These are phyloP conservation scores for Breviolum minutum DNA, from an alignment of 73 alveolate species.

Conservation along the genomic window DNA sequence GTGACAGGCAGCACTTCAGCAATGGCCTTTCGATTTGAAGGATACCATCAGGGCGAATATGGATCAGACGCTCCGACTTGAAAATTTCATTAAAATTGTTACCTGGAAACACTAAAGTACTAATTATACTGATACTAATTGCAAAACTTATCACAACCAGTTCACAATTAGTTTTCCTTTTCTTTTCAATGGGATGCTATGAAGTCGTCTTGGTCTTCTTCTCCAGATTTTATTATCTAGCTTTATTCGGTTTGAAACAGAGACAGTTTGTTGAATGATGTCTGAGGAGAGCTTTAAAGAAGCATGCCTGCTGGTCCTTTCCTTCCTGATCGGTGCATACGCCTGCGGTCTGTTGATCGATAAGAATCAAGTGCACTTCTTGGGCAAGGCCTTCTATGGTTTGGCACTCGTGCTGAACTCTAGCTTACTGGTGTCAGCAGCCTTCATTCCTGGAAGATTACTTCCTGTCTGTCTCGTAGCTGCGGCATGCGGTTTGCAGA, in stretches of 20 bases:
- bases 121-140: no score
- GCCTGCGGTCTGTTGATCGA: constrained; percentile 76
- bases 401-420: constrained; percentile 76
- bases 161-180: no score
- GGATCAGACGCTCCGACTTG: constrained; percentile 21
- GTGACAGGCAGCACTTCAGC: constrained; percentile 83
- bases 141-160: no score
- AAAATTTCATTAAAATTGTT: not conserved
- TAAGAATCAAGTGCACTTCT: constrained; percentile 90
- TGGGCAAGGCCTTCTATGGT: constrained; percentile 82
- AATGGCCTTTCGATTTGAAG: constrained; percentile 84
- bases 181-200: no score
- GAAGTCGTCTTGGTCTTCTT: no score
- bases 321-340: constrained; percentile 76
- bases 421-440: constrained; percentile 46
- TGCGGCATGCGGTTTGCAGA: constrained; percentile 83
- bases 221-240: no score
- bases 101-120: not conserved
- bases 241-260: not conserved
- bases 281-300: constrained; percentile 31
- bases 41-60: constrained; percentile 65
- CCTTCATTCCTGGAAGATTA: constrained; percentile 63
- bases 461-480: constrained; percentile 63
- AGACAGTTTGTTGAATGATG: not conserved
- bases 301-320: constrained; percentile 51